Evolutionary conservation across 805 yeast genomes (phyloP).

Genomic region (Groenewaldozyma salmanticensis): DNA sequence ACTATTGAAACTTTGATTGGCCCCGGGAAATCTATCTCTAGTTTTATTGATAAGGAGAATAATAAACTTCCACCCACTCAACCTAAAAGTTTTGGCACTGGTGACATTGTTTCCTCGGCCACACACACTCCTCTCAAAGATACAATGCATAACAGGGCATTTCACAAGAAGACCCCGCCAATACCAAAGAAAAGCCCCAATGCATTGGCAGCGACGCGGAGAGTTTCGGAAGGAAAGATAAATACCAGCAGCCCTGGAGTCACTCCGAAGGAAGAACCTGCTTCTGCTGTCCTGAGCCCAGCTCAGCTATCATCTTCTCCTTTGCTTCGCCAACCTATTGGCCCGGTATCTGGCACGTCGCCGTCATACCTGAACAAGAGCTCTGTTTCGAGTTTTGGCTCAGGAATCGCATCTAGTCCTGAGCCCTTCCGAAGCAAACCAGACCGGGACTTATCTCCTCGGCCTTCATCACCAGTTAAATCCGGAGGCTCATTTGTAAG

Average conservation of each 20-base stretch:
- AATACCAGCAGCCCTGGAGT: neutral
- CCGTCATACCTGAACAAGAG: neutral
- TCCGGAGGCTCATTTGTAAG: constrained; percentile 19
- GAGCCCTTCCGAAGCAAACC: too few species aligned
- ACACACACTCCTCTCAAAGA: neutral
- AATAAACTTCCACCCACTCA: neutral
- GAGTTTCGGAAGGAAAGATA: neutral
- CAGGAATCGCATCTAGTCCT: neutral
- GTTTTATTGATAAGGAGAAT: neutral
- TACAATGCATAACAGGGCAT: neutral
- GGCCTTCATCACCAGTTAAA: neutral
- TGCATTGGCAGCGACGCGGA: neutral
- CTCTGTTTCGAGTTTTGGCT: neutral
- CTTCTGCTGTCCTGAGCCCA: neutral
- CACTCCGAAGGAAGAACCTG: neutral
- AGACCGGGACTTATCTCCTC: too few species aligned
- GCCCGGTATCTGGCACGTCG: neutral
- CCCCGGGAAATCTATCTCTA: neutral
- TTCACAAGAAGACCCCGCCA: neutral
- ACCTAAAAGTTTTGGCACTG: neutral
- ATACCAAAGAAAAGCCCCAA: neutral
- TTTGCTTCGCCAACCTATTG: neutral
- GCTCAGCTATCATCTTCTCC: too few species aligned
- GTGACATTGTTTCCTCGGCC: neutral
- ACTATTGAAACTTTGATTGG: constrained; percentile 12